Conservation (phyloP, 331 rosid species). For the Ulmus americana region DNA sequence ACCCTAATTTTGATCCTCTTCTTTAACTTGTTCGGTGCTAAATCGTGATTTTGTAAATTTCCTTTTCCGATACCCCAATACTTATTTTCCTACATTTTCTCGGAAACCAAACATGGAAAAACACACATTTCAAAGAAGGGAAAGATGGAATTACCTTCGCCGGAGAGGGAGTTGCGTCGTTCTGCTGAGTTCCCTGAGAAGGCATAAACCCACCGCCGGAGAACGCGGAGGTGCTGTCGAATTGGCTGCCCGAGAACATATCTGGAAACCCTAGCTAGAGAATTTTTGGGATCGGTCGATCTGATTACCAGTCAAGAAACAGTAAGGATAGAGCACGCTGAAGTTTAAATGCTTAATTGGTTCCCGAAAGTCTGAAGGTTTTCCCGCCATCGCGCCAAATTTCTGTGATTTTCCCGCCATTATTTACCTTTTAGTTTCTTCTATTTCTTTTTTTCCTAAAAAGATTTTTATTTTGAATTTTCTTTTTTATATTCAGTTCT, state of each 20-base stretch:
- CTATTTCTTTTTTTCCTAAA: not conserved
- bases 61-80: no score
- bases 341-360: not conserved
- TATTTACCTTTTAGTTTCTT: not conserved
- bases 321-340: not conserved
- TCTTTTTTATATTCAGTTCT: no score
- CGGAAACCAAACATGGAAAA: slow-evolving; percentile 10
- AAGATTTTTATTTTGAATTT: no score
- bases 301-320: not conserved
- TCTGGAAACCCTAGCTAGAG: slow-evolving; percentile 33
- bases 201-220: slow-evolving; percentile 63
- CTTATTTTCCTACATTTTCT: not conserved
- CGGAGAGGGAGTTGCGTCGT: slow-evolving; percentile 48
- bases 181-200: slow-evolving; percentile 43
- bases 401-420: slow-evolving; percentile 48
- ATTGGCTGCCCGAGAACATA: slow-evolving; percentile 78
- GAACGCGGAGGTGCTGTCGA: slow-evolving; percentile 47
- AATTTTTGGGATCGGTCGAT: not conserved
- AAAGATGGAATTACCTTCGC: slow-evolving; percentile 41
- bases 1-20: not conserved
- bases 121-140: slow-evolving; percentile 6
- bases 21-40: not conserved
- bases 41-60: not conserved
- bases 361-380: not conserved
- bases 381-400: slow-evolving; percentile 35